phyloP scores from a whole-genome alignment of 2,329 filamentous ascomycete species.

The Colletotrichum gigasporum region DNA sequence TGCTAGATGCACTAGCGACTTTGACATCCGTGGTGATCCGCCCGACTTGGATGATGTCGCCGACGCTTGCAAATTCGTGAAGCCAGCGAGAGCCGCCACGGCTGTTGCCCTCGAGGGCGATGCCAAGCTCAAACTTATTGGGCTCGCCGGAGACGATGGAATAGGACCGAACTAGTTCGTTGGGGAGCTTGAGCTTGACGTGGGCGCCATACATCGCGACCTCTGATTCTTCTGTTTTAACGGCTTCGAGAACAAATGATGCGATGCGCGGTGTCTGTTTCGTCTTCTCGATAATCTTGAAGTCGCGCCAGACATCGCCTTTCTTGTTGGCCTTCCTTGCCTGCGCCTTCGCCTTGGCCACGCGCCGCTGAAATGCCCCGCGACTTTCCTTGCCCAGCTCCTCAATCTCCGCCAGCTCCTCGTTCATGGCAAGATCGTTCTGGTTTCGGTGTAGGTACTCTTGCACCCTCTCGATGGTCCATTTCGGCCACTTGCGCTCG shows the following conservation, averaged over 20 bases:
- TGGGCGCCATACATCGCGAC: slow-evolving; percentile 56
- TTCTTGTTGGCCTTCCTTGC: slow-evolving; percentile 39
- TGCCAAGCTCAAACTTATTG: slow-evolving; percentile 64
- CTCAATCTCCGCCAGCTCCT: slow-evolving; percentile 60
- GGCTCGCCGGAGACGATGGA: slow-evolving; percentile 64
- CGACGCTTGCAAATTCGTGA: slow-evolving; percentile 57
- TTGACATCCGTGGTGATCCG: slow-evolving; percentile 60
- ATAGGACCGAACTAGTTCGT: slow-evolving; percentile 66
- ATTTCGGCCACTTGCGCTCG: slow-evolving; percentile 63
- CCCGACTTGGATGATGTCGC: slow-evolving; percentile 60
- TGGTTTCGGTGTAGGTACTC: slow-evolving; percentile 68
- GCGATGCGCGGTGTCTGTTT: slow-evolving; percentile 59
- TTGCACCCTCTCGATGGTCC: slow-evolving; percentile 71
- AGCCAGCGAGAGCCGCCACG: slow-evolving; percentile 71
- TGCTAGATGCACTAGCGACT: slow-evolving; percentile 55
- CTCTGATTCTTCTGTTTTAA: slow-evolving; percentile 43
- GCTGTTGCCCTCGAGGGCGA: slow-evolving; percentile 63
- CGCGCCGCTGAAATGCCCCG: slow-evolving; percentile 57
- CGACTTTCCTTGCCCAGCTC: slow-evolving; percentile 59
- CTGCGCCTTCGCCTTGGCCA: slow-evolving; percentile 54
- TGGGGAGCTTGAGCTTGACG: slow-evolving; percentile 64
- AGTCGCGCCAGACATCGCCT: slow-evolving; percentile 53
- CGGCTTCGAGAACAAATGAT: slow-evolving; percentile 61
- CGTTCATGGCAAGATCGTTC: slow-evolving; percentile 60
- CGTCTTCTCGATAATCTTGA: slow-evolving; percentile 58